Conservation (phyloP, 1,284 basidiomycete genomes). For the Melampsora larici-populina region DNA sequence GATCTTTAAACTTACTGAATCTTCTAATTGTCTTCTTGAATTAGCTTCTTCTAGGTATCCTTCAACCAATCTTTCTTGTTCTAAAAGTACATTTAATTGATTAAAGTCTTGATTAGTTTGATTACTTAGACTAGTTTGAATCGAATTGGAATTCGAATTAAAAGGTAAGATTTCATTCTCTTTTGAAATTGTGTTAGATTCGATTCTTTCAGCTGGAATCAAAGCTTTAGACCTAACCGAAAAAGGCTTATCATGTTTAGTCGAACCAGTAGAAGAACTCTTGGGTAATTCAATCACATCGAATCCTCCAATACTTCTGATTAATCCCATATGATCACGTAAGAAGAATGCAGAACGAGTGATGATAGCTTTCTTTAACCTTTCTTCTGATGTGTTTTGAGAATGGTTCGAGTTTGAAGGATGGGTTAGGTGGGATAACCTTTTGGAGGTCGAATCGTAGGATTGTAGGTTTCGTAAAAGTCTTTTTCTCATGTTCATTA, state of each 20-base stretch:
- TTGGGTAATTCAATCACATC: background rate
- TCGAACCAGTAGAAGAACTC: background rate
- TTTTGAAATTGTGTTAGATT: background rate
- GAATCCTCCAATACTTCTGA: slow-evolving; percentile 59
- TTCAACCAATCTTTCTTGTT: slow-evolving; percentile 84
- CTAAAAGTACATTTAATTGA: slow-evolving; percentile 72
- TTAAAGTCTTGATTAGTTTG: background rate
- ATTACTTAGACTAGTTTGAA: no score
- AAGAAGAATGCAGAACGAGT: slow-evolving; percentile 75
- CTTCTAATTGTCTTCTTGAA: slow-evolving; percentile 81
- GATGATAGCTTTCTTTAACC: slow-evolving; percentile 76
- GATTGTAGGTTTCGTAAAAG: slow-evolving; percentile 9
- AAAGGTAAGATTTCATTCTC: background rate
- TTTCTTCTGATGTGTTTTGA: slow-evolving; percentile 64
- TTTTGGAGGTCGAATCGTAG: slow-evolving; percentile 22
- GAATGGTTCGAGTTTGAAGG: background rate
- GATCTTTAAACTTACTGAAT: slow-evolving; percentile 69
- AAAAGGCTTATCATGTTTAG: background rate
- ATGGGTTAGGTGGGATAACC: background rate
- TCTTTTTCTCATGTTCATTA: slow-evolving; percentile 17
- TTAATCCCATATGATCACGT: slow-evolving; percentile 79
- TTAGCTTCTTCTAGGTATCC: slow-evolving; percentile 76
- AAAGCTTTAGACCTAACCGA: background rate
- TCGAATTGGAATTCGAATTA: slow-evolving; percentile 10
- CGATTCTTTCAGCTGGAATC: background rate